Evolutionary conservation across 2,329 filamentous ascomycete genomes (phyloP).

Genomic region (Periconia macrospinosa): DNA sequence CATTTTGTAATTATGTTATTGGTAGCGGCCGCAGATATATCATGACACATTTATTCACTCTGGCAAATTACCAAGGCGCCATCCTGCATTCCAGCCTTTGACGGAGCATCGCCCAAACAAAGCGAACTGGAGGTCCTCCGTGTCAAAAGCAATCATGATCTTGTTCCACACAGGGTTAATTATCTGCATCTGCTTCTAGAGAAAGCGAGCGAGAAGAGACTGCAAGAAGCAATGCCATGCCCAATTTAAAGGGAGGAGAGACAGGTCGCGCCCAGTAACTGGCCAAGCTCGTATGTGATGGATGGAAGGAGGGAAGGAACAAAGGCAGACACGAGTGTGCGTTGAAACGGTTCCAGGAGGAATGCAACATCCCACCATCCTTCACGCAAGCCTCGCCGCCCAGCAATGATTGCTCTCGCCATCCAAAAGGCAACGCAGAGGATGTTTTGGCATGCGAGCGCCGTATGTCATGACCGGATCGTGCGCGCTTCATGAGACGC

Average conservation of each 20-base stretch:
- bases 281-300: conserved; percentile 15
- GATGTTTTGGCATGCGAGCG: conserved; percentile 3
- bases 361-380: conserved; percentile 13
- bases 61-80: conserved; percentile 19
- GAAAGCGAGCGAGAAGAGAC: conserved; percentile 1
- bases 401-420: conserved; percentile 30
- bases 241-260: too few species aligned
- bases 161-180: conserved; percentile 3
- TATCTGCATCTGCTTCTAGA: neutral
- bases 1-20: conserved; percentile 33
- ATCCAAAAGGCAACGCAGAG: conserved; percentile 3
- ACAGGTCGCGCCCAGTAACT: too few species aligned
- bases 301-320: conserved; percentile 18
- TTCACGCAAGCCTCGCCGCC: conserved; percentile 14
- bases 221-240: neutral
- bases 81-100: neutral
- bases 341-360: conserved; percentile 25
- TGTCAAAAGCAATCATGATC: conserved; percentile 19
- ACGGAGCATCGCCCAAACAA: conserved; percentile 4
- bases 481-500: conserved; percentile 14
- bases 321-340: conserved; percentile 25
- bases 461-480: conserved; percentile 3
- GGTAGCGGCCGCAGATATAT: conserved; percentile 20
- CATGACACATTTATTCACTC: conserved; percentile 20
- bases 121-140: conserved; percentile 17